Percentiles rank a stretch among this genome's conserved stretches.
Conservation (phyloP, 1,284 basidiomycete species). For the Laetiporus sulphureus region DNA sequence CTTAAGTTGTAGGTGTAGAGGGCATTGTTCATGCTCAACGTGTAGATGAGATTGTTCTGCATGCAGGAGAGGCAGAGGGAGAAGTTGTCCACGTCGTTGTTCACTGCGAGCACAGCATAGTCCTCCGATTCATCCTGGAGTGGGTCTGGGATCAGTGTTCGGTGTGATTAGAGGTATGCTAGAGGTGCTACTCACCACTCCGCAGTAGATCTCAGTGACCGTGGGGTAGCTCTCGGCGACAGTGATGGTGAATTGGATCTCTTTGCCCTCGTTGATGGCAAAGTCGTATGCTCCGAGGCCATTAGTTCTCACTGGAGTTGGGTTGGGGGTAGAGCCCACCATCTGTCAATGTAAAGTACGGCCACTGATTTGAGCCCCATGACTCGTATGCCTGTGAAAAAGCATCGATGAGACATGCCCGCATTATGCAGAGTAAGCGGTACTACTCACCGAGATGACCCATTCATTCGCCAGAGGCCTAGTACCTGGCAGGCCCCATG, state of each 20-base stretch:
- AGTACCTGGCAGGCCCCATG: slow-evolving; percentile 17
- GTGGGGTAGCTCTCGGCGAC: background rate
- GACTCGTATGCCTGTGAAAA: slow-evolving; percentile 2
- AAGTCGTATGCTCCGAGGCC: slow-evolving; percentile 4
- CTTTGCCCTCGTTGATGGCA: background rate
- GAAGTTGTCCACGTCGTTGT: slow-evolving; percentile 3
- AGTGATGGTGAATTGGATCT: slow-evolving; percentile 3
- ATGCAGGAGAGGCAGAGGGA: slow-evolving; percentile 1
- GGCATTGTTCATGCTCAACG: slow-evolving; percentile 1
- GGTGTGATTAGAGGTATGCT: background rate
- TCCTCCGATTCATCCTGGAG: background rate
- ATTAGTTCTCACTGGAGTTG: slow-evolving; percentile 1
- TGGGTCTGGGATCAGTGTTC: background rate
- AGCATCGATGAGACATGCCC: background rate
- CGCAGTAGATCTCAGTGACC: slow-evolving; percentile 3
- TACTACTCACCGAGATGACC: slow-evolving; percentile 2
- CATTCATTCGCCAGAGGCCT: slow-evolving; percentile 1
- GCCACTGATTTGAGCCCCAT: slow-evolving; percentile 5
- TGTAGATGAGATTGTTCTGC: background rate
- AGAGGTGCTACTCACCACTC: background rate
- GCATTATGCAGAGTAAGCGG: background rate
- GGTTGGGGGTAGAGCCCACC: slow-evolving; percentile 5
- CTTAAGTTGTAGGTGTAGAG: slow-evolving; percentile 10
- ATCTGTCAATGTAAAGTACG: slow-evolving; percentile 5
- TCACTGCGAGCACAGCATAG: slow-evolving; percentile 2